Evolutionary conservation across 1,139 yeast species (phyloP).

Genomic region (Blastobotrys elegans): DNA sequence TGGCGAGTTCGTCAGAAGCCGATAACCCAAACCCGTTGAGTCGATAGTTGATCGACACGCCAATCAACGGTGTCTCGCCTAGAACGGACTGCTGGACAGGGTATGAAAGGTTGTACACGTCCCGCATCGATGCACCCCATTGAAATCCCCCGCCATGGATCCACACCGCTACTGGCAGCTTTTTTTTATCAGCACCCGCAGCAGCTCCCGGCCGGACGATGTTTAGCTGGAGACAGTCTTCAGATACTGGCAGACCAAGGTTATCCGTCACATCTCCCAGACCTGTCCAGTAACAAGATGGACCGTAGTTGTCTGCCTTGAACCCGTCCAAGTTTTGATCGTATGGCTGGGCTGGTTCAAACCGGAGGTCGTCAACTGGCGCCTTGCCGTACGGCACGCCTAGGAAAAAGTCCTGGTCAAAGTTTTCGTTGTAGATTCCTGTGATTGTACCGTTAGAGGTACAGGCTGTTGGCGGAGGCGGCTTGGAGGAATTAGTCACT

Average conservation of each 20-base stretch:
- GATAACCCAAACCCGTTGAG: constrained; percentile 34
- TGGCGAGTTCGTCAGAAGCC: constrained; percentile 26
- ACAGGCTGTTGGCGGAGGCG: too few species aligned
- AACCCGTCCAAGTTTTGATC: constrained; percentile 9
- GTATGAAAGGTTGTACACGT: constrained; percentile 8
- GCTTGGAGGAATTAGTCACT: too few species aligned
- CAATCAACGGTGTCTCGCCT: constrained; percentile 30
- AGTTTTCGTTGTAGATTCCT: not conserved
- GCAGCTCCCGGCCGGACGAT: constrained; percentile 17
- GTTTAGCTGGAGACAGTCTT: constrained; percentile 25
- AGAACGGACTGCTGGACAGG: constrained; percentile 13
- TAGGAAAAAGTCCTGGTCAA: constrained; percentile 15
- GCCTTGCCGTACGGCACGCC: constrained; percentile 28
- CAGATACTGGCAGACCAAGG: constrained; percentile 13
- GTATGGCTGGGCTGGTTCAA: constrained; percentile 16
- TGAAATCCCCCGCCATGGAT: constrained; percentile 37
- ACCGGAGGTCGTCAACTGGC: constrained; percentile 23
- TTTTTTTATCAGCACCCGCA: not conserved
- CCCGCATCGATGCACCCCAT: constrained; percentile 11
- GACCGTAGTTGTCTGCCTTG: constrained; percentile 14
- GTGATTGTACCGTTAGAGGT: constrained; percentile 2
- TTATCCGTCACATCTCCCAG: not conserved
- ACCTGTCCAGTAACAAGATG: constrained; percentile 12
- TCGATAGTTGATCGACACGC: constrained; percentile 36
- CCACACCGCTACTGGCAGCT: constrained; percentile 35